Conservation (phyloP, 768 basidiomycete genomes). For the Suillus lakei region DNA sequence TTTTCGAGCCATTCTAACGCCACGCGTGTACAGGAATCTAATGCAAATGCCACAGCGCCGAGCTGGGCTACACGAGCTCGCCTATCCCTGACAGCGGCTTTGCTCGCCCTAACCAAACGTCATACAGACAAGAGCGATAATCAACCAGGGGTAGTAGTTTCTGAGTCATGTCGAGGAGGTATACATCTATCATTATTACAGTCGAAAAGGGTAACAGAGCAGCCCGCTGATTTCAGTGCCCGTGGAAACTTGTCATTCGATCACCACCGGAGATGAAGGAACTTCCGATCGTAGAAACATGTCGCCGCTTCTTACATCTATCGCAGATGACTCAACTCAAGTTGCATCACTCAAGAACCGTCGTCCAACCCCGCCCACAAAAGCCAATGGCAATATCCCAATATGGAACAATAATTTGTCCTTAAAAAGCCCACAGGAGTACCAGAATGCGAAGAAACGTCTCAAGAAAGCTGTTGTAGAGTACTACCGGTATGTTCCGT, state of each 20-base stretch:
- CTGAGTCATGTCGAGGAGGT: slow-evolving; percentile 20
- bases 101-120: slow-evolving; percentile 12
- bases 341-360: background rate
- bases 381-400: background rate
- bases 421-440: slow-evolving; percentile 68
- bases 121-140: background rate
- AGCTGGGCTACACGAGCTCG: slow-evolving; percentile 19
- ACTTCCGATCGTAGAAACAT: background rate
- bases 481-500: slow-evolving; percentile 68
- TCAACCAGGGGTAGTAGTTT: slow-evolving; percentile 10
- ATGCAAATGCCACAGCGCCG: background rate
- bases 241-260: background rate
- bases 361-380: background rate
- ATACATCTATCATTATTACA: background rate
- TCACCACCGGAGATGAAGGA: background rate
- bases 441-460: slow-evolving; percentile 81
- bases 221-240: slow-evolving; percentile 6
- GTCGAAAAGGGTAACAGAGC: background rate
- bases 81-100: slow-evolving; percentile 7
- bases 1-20: background rate
- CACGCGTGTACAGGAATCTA: slow-evolving; percentile 7
- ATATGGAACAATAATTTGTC: background rate
- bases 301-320: background rate
- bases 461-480: slow-evolving; percentile 85
- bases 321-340: background rate